Evolutionary conservation across 2,329 filamentous ascomycete species (phyloP).

Genomic region (Trichoderma koningii): DNA sequence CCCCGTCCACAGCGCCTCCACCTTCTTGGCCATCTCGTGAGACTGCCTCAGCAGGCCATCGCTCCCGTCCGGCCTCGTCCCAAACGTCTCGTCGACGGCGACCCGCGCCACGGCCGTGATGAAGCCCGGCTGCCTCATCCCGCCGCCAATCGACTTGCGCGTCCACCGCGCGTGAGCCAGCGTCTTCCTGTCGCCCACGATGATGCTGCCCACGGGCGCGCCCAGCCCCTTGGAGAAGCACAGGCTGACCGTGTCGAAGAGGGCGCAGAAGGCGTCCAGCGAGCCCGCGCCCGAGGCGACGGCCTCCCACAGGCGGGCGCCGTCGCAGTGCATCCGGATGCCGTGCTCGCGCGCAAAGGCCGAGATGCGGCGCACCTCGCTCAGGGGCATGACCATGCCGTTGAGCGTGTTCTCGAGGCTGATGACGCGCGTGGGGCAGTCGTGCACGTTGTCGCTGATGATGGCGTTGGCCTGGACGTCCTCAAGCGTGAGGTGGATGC

Average conservation of each 20-base stretch:
- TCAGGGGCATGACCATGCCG: conserved; percentile 75
- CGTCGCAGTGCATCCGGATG: conserved; percentile 75
- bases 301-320: conserved; percentile 80
- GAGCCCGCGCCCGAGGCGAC: conserved; percentile 69
- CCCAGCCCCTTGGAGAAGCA: conserved; percentile 84
- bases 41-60: conserved; percentile 61
- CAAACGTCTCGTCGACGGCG: conserved; percentile 58
- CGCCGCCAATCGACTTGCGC: conserved; percentile 75
- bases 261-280: conserved; percentile 65
- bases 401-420: conserved; percentile 83
- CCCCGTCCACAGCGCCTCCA: conserved; percentile 70
- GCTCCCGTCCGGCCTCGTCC: conserved; percentile 40
- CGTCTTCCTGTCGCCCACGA: conserved; percentile 55
- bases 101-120: conserved; percentile 71
- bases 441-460: conserved; percentile 70
- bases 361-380: conserved; percentile 68
- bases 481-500: conserved; percentile 71
- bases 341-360: conserved; percentile 65
- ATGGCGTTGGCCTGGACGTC: conserved; percentile 70
- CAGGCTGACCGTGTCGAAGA: conserved; percentile 74
- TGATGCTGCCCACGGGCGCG: conserved; percentile 75
- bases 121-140: conserved; percentile 71
- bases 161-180: conserved; percentile 47
- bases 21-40: conserved; percentile 63
- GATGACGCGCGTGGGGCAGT: conserved; percentile 78